A percentile compares a stretch with the other conserved stretches of the same genome.
These are phyloP conservation scores for Chaetomidium leptoderma DNA, from an alignment of 495 filamentous ascomycete species.

Conservation along the genomic window DNA sequence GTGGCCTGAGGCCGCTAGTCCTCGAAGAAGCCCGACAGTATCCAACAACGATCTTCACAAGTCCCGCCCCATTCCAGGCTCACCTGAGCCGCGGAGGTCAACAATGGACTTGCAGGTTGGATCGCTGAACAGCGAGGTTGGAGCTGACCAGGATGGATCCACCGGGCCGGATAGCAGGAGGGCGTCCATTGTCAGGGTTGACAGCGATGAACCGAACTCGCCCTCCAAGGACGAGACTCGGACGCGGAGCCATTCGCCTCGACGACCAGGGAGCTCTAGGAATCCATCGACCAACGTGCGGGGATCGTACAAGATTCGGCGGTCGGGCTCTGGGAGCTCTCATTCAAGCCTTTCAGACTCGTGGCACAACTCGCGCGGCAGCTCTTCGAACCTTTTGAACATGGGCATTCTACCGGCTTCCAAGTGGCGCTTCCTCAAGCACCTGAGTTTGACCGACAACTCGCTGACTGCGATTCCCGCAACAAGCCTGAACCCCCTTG, in stretches of 20 bases:
- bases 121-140: slow-evolving; percentile 42
- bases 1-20: slow-evolving; percentile 59
- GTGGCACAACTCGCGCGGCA: slow-evolving; percentile 58
- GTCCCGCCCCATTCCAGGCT: slow-evolving; percentile 59
- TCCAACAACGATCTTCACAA: slow-evolving; percentile 54
- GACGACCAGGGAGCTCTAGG: slow-evolving; percentile 66
- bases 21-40: slow-evolving; percentile 51
- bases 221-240: slow-evolving; percentile 41
- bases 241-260: slow-evolving; percentile 73
- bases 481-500: slow-evolving; percentile 70
- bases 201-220: slow-evolving; percentile 40
- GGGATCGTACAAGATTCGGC: slow-evolving; percentile 64
- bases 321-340: slow-evolving; percentile 87
- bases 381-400: slow-evolving; percentile 66
- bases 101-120: slow-evolving; percentile 43
- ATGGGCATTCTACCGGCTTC: slow-evolving; percentile 65
- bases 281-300: slow-evolving; percentile 60
- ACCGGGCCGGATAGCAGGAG: slow-evolving; percentile 33
- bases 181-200: slow-evolving; percentile 37
- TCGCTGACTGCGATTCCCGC: slow-evolving; percentile 72
- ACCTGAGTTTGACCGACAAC: slow-evolving; percentile 90
- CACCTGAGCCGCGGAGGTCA: slow-evolving; percentile 54
- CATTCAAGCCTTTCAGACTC: slow-evolving; percentile 76
- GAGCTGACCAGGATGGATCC: slow-evolving; percentile 34
- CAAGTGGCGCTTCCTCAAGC: slow-evolving; percentile 92